Evolutionary conservation across 2,329 filamentous ascomycete genomes (phyloP), one percentile per base, ranked within the genome.

Genomic region (Calonectria leucothoes): DNA sequence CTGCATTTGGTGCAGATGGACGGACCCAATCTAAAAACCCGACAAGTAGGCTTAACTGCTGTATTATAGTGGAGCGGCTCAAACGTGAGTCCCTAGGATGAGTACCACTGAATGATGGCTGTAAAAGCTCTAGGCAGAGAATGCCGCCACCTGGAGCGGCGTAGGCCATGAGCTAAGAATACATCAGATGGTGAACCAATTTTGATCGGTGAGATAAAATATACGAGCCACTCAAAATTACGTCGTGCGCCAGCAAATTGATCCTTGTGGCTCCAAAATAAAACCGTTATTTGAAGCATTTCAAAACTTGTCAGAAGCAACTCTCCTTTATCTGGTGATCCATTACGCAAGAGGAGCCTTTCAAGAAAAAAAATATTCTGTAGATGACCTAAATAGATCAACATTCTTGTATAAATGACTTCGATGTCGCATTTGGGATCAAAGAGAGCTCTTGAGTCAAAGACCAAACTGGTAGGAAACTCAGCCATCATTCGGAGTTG

Each of bases 21-120:
- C 83, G 83, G 2, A 90, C 83, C 88, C 88, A 90, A 70, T 88
- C 87, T 5, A 90, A 82, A 64, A 89, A 90, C 0, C 86, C 88
- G 2, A 89, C 84, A 0, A 90, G 81, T 0, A 90, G 84, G 70
- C 86, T 88, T 4, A 90, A 82, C 67, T 89, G 87, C 76, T 89
- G 87, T 11, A 89, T 85, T 33, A 89, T 86, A 65, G 83, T 82
- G 0, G 87, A 88, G 2, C 86, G 83, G 25, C 82, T 80, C 2
- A 82, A 69, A 29, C 78, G 77, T 27, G 77, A 73, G 10, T 75
- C 76, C 15, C 49, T 68, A 4, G 69, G 61, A 5, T 75, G 71
- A 6, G 51, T 71, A 4, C 65, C 66, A 23, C 39, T 37, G 29
- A 71, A 71, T 3, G 82, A 74, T 7, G 87, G 85, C 45, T 84